Base-by-base conservation (phyloP, 2,329 filamentous ascomycete genomes). In the Exophiala aquamarina region DNA sequence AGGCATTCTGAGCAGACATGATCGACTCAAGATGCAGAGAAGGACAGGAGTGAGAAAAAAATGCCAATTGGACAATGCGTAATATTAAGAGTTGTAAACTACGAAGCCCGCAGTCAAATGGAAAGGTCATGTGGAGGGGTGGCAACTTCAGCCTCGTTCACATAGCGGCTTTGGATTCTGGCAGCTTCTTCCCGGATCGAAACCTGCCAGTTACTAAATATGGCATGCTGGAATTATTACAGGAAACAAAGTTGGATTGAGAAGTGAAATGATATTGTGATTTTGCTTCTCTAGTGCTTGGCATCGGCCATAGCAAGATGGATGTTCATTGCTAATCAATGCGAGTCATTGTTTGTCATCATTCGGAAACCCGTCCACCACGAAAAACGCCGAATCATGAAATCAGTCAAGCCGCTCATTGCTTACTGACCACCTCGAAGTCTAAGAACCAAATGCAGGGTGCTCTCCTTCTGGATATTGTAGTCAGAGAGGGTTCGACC, bases 401-500 rank as follows among this genome's bases (percentile, higher is more conserved):
- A 42, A 21, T 31, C 18, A 19, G 17, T 17, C 36, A 42, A 28
- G 32, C 36, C 34, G 14, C 31, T 40, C 28, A 41, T 32, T 18
- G n/a, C 19, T 34, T 59, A 60, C 50, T 59, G 54, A 46, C 75
- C 75, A 54, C 76, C 78, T 67, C 78, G 78, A 36, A 81, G 74
- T 68, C 78, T 73, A 54, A 81, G 73, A 62, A 84, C 81, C 70
- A 84, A 73, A 68, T 84, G 81, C 50, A 84, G 71, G 2, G 80
- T 84, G 44, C 75, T 79, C 71, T 83, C 81, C 75, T 81, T 81
- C 65, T 76, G 73, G 46, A 76, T 76, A 57, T 76, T 76, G 63
- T 76, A 85, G 61, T 76, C 73, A 26, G 71, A 74, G 18, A 76
- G 64, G 37, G 73, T 76, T 18, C 73, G 70, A 8, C 73, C 73